Evolutionary conservation across 768 basidiomycete species (phyloP).

Genomic region (Coprinopsis sp.): DNA sequence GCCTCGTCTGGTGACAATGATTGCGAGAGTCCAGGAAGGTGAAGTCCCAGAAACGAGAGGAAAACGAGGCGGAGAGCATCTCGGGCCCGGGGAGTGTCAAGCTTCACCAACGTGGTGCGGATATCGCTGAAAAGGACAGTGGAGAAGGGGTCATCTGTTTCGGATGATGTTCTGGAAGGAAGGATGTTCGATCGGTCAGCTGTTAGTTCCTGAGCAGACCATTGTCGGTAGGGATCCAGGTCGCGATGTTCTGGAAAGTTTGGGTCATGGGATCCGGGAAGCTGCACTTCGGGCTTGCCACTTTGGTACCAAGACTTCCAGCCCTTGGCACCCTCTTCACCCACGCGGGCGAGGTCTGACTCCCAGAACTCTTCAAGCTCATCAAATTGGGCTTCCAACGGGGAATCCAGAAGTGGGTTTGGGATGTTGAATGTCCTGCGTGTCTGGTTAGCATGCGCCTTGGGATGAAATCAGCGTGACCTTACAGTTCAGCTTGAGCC

Average conservation of each 20-base stretch:
- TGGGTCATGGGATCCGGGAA: background rate
- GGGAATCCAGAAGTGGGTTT: slow-evolving; percentile 31
- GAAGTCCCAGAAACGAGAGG: slow-evolving; percentile 67
- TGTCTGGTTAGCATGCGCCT: background rate
- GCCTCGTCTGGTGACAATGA: slow-evolving; percentile 26
- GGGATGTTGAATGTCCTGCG: slow-evolving; percentile 59
- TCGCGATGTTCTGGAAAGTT: slow-evolving; percentile 15
- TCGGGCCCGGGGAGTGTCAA: slow-evolving; percentile 43
- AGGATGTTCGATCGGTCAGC: slow-evolving; percentile 40
- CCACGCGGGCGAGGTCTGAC: slow-evolving; percentile 69
- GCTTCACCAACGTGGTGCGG: slow-evolving; percentile 47
- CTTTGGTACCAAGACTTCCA: slow-evolving; percentile 61
- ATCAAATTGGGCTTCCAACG: slow-evolving; percentile 48
- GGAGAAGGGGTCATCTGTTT: slow-evolving; percentile 59
- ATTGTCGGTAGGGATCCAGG: slow-evolving; percentile 64
- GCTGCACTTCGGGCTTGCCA: slow-evolving; percentile 31
- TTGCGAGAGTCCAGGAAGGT: slow-evolving; percentile 60
- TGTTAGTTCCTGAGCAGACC: slow-evolving; percentile 54
- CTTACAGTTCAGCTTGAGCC: slow-evolving; percentile 79
- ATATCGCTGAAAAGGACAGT: slow-evolving; percentile 73
- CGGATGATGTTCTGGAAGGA: slow-evolving; percentile 53
- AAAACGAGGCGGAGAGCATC: slow-evolving; percentile 60
- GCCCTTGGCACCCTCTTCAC: slow-evolving; percentile 61
- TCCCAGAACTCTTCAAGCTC: slow-evolving; percentile 83
- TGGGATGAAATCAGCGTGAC: slow-evolving; percentile 2